Evolutionary conservation across 805 yeast genomes (phyloP).

Genomic region (Cyberlindnera misumaiensis): DNA sequence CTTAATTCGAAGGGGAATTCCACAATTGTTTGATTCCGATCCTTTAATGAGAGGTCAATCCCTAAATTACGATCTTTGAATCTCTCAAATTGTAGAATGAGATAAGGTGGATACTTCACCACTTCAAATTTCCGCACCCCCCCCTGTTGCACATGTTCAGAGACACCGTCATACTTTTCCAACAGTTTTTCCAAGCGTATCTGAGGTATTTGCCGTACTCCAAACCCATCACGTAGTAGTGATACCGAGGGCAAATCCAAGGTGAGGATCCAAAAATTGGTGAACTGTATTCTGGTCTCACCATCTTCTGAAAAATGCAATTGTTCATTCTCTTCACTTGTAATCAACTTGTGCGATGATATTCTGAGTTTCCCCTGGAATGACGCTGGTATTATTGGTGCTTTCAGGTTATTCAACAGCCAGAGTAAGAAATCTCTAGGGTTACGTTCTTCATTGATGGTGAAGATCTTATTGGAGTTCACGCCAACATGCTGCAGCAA

Average conservation of each 20-base stretch:
- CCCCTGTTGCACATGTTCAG: constrained; percentile 27
- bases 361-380: constrained; percentile 50
- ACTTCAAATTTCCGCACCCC: constrained; percentile 33
- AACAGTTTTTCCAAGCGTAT: constrained; percentile 39
- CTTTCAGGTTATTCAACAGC: constrained; percentile 42
- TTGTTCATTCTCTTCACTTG: no score
- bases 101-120: constrained; percentile 40
- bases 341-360: not conserved
- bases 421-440: constrained; percentile 57
- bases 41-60: constrained; percentile 29
- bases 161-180: constrained; percentile 30
- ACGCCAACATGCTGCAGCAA: constrained; percentile 43
- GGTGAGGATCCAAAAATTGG: constrained; percentile 47
- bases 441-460: constrained; percentile 32
- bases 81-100: constrained; percentile 55
- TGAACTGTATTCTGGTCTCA: constrained; percentile 8
- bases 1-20: constrained; percentile 41
- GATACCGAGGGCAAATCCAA: constrained; percentile 57
- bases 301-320: not conserved
- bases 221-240: constrained; percentile 42
- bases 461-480: constrained; percentile 37
- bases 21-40: constrained; percentile 55
- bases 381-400: constrained; percentile 25
- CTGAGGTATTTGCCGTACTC: constrained; percentile 46
- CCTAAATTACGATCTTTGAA: constrained; percentile 31